Evolutionary conservation across 768 basidiomycete species (phyloP), one percentile per base, ranked within the genome.

Genomic region (Leucosporidium scottii): DNA sequence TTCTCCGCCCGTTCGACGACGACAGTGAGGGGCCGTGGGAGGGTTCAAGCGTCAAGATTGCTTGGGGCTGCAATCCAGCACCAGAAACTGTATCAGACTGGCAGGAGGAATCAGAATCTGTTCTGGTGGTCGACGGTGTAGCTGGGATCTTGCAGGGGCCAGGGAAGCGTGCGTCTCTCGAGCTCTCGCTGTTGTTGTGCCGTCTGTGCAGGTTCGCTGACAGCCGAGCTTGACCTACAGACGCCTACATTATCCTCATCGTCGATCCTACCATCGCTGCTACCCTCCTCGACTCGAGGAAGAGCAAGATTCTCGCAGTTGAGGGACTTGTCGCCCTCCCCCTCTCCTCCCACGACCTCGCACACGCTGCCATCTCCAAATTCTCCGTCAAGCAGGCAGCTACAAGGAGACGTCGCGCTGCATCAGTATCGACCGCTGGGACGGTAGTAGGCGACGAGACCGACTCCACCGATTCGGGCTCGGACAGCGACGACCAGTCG

Each of bases 301-400:
- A 44, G 39, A 44, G 55, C 55, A 59, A 61, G 27, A 39, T 72
- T 25, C 28, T 28, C 20, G 28, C 39, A 44, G 59, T 55, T 20
- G 60, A 57, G 3, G 56, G 58, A 1, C 48, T 69, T 59, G 31
- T 69, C 28, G 62, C 67, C 34, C n/a, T 72, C 23, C 71, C 71
- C 12, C 67, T 72, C 54, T 13, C 48, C 17, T 66, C 65, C 8
- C 25, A 4, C 55, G 54, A 56, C 0, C 15, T 47, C 31, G 67
- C 71, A 0, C 71, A 51, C 9, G 18, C 54, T 5, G 58, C 64
- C 27, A 18, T 69, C 62, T 36, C 30, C 27, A 65, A 64, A 25
- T 44, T 60, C 9, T 51, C 61, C 36, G 53, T 55, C 12, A 65
- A 68, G 44, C 62, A 64, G 44, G 61, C 66, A 7, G 30, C 36